Base-by-base conservation (phyloP, 225 moss, liverwort and hornwort genomes). In the Takakia lepidozioides region DNA sequence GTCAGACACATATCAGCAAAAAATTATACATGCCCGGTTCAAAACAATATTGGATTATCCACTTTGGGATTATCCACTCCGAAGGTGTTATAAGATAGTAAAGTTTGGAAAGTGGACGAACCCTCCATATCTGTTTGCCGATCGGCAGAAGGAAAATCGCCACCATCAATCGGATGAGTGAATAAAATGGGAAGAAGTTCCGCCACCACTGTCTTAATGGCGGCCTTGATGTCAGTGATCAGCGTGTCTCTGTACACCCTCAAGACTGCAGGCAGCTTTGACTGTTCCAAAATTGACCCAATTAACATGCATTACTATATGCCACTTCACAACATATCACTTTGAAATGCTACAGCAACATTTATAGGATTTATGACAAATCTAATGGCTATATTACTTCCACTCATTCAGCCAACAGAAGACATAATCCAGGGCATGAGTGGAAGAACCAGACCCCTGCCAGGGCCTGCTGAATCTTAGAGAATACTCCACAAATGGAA, bases 171-270 rank as follows among this genome's bases (percentile, higher is more conserved):
- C 8, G 56, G 64, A 54, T 87, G 74, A 36, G 75, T 71, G 32
- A 90, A 90, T 43, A 95, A 55, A 44, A 73, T 55, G 47, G 90
- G 90, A 30, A 95, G 95, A 57, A 95, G 73, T 63, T 95, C 95
- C 27, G 95, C 90, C 40, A 95, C 95, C 36, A 95, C 87, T 32
- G 87, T 84, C 73, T 90, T 95, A 54, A 95, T 90, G 28, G 95
- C 87, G 62, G 69, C 77, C 73, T 90, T 95, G 64, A 90, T 76
- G 62, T 90, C 90, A 48, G 75, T 62, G 34, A 78, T 83, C 48
- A 95, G 64, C 27, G 90, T 87, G 56, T 95, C 95, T 69, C 90
- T 80, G 62, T 95, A 90, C 44, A 87, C 77, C 71, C 95, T 84
- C 66, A 95, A 71, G 49, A 90, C 84, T 53, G 95, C 80, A 50